These are phyloP conservation scores for Tricholoma matsutake DNA, from an alignment of 768 basidiomycete genomes.

Conservation along the genomic window DNA sequence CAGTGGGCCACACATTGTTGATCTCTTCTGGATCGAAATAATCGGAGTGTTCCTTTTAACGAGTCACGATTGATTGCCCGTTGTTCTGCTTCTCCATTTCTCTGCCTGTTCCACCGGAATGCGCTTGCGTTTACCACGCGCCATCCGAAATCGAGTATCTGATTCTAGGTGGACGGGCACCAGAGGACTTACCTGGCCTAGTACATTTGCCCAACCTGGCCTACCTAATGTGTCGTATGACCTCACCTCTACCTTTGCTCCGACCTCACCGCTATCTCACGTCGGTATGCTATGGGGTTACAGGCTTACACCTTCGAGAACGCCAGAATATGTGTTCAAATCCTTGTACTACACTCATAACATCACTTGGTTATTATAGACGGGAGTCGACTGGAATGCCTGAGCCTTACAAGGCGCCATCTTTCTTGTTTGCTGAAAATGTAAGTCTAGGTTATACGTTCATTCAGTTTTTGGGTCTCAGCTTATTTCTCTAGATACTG, in stretches of 20 bases:
- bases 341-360: neutral
- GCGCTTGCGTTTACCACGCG: neutral
- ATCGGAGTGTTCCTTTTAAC: too few relatives aligned
- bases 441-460: neutral
- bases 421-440: neutral
- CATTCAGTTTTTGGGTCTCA: neutral
- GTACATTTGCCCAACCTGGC: neutral
- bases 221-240: neutral
- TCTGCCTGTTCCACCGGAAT: neutral
- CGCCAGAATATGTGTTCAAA: neutral
- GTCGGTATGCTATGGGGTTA: neutral
- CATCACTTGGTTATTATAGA: neutral
- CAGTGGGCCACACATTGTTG: neutral
- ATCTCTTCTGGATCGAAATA: neutral
- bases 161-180: neutral
- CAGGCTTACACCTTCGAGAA: neutral
- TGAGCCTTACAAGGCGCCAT: neutral
- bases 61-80: neutral
- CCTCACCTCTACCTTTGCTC: neutral
- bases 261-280: neutral
- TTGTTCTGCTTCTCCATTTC: neutral
- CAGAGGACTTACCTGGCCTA: neutral
- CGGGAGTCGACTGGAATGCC: neutral
- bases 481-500: neutral
- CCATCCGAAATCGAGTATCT: neutral